Base-by-base conservation (phyloP, 306 rosid genomes). In the Sicyos baderoa region DNA sequence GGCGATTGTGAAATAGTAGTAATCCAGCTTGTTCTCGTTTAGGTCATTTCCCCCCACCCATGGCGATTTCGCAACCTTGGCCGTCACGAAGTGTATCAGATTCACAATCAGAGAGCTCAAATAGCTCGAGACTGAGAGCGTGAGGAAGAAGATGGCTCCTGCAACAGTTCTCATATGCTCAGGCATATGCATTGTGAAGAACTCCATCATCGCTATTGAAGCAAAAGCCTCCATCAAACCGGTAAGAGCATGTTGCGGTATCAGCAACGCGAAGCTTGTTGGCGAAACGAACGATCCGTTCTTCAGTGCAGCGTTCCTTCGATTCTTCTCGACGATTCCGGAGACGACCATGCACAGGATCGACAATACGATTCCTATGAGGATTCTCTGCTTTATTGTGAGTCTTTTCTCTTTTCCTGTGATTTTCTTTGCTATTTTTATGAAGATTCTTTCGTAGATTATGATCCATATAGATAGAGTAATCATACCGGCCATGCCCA, bases 151-250 rank as follows among this genome's bases (percentile, higher is more conserved):
- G 16, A 87, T 4, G 13, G 90, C 97, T 17, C 95, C 96, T 6
- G 96, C 84, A 53, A 86, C 84, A 0, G 95, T 87, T 18, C 96
- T 85, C 96, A 87, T 83, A 42, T 79, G 82, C 74, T 89, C 95
- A n/a, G 95, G 86, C 85, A 84, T 60, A 49, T 84, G 81, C 75
- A 73, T 72, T 6, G 91, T 87, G 12, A 91, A 82, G 67, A 87
- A 83, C 29, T 91, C 97, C 96, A 89, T 86, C 13, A 89, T 54
- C 21, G 95, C 80, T 60, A 91, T 85, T 14, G 79, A 82, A 1
- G 86, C 78, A 75, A 89, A 91, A 11, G 91, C 89, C 74, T 91
- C 96, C 14, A 78, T 85, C 19, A 89, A 59, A 13, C 97, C 95
- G 3, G 86, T 74, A 0, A 87, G 73, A 29, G 69, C 76, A 52